Conservation (phyloP, 768 basidiomycete species). For the Suillus luteus region DNA sequence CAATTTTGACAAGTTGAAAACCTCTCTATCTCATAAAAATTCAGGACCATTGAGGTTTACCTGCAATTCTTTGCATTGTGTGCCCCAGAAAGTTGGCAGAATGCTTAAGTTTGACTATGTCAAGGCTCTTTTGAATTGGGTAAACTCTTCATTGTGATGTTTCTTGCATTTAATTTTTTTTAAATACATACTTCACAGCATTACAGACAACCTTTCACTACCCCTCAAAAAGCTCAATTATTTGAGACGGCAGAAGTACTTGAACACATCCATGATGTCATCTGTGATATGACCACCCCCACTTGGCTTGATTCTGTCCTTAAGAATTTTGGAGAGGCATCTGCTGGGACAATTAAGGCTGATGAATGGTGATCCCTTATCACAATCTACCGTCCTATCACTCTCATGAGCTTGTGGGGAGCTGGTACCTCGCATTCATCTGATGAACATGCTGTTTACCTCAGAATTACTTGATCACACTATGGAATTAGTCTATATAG, state of each 20-base stretch:
- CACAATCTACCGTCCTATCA: background rate
- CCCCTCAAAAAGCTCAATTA: too few species aligned
- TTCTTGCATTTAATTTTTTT: background rate
- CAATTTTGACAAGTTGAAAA: background rate
- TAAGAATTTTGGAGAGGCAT: slow-evolving; percentile 19
- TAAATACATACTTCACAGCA: slow-evolving; percentile 6
- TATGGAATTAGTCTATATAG: too few species aligned
- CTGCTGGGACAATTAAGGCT: background rate
- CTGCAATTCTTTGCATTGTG: too few species aligned
- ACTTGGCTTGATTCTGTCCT: slow-evolving; percentile 23
- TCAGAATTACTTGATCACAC: too few species aligned
- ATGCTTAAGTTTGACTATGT: too few species aligned
- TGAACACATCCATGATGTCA: slow-evolving; percentile 5
- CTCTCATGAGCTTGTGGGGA: too few species aligned
- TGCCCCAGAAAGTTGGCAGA: too few species aligned
- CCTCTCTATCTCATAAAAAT: background rate
- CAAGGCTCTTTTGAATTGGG: background rate
- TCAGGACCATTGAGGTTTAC: too few species aligned
- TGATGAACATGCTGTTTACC: too few species aligned
- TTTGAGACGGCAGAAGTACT: too few species aligned
- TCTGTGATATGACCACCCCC: background rate
- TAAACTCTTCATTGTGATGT: background rate
- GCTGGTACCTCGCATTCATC: too few species aligned
- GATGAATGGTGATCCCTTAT: slow-evolving; percentile 17
- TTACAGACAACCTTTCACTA: too few species aligned